These are phyloP conservation scores for Microbotryomycetes sp. DNA, from an alignment of 1,284 basidiomycete species.

Conservation along the genomic window DNA sequence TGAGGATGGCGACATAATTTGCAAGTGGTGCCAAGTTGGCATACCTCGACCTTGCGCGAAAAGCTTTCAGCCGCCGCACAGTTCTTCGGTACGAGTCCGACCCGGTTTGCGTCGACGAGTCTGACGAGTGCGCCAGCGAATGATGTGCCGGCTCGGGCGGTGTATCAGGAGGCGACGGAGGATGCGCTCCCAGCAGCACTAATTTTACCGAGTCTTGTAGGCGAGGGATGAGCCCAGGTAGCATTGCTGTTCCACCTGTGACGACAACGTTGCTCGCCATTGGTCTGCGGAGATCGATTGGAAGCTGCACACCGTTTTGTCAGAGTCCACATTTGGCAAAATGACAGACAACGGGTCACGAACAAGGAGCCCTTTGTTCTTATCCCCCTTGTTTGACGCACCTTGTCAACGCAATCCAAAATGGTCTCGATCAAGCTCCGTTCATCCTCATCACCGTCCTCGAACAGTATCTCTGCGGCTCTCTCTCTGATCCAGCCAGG, in stretches of 20 bases:
- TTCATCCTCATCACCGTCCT: conserved; percentile 71
- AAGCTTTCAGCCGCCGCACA: conserved; percentile 14
- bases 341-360: neutral
- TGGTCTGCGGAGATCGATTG: conserved; percentile 76
- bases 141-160: conserved; percentile 20
- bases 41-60: conserved; percentile 59
- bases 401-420: conserved; percentile 69
- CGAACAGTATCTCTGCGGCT: conserved; percentile 82
- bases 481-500: conserved; percentile 94
- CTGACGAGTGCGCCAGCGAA: conserved; percentile 1
- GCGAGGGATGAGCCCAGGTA: conserved; percentile 85
- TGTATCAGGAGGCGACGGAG: conserved; percentile 42
- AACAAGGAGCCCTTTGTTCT: neutral
- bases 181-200: conserved; percentile 48
- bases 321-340: neutral
- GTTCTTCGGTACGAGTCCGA: conserved; percentile 1
- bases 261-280: conserved; percentile 76
- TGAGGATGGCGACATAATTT: conserved; percentile 68
- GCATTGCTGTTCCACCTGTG: conserved; percentile 79
- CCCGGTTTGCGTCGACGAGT: conserved; percentile 24
- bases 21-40: conserved; percentile 60
- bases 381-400: conserved; percentile 38
- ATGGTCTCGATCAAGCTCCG: conserved; percentile 72
- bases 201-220: conserved; percentile 67
- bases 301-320: conserved; percentile 52